These are phyloP conservation scores for Fusarium albosuccineum DNA, from an alignment of 2,329 filamentous ascomycete genomes.

Conservation along the genomic window DNA sequence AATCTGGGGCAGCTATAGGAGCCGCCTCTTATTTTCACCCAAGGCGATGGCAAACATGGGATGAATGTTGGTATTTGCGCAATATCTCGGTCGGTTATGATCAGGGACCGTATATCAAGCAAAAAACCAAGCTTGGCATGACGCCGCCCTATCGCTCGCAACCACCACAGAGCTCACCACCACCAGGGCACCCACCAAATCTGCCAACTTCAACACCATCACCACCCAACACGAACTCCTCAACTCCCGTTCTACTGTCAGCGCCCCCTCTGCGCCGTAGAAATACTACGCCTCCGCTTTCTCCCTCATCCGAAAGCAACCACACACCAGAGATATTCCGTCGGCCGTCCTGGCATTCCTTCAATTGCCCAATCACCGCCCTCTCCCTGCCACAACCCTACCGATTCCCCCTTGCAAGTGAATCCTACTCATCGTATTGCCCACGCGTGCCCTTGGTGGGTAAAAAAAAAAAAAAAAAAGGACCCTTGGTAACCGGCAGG, in stretches of 20 bases:
- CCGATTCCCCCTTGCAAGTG: background rate
- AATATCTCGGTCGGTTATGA: constrained; percentile 26
- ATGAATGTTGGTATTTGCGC: constrained; percentile 26
- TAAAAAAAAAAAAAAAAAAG: constrained; percentile 2
- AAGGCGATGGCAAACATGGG: background rate
- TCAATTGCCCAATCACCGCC: constrained; percentile 36
- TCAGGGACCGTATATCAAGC: constrained; percentile 15
- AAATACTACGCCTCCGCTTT: background rate
- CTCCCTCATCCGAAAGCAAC: constrained; percentile 20
- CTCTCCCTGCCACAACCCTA: background rate
- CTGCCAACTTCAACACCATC: constrained; percentile 32
- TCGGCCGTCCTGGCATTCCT: constrained; percentile 3
- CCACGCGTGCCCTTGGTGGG: background rate
- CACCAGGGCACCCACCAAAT: constrained; percentile 8
- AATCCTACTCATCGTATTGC: constrained; percentile 28
- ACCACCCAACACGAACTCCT: constrained; percentile 35
- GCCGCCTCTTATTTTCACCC: constrained; percentile 12
- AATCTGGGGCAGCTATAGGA: constrained; percentile 27
- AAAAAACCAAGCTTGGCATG: constrained; percentile 13
- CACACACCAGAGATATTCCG: constrained; percentile 8
- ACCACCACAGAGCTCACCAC: background rate
- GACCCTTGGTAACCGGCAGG: constrained; percentile 15
- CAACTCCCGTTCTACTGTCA: constrained; percentile 28
- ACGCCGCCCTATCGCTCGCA: background rate
- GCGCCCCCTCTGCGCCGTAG: constrained; percentile 12